Conservation (phyloP, 1,284 basidiomycete genomes). For the Vanrija sp. region DNA sequence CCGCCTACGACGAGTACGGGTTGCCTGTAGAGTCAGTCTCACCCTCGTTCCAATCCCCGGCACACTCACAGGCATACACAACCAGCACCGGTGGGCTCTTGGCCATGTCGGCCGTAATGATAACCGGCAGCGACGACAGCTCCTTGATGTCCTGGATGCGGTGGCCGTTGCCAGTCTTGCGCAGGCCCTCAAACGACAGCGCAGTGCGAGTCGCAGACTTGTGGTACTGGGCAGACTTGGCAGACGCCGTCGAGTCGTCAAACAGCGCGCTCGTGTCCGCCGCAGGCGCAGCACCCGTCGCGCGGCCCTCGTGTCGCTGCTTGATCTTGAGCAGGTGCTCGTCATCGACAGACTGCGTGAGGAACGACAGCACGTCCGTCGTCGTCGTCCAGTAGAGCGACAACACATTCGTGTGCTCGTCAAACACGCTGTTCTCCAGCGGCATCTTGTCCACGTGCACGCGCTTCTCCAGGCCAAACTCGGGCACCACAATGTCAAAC, state of each 20-base stretch:
- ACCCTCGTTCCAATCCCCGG: background rate
- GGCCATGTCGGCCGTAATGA: conserved; percentile 85
- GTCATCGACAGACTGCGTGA: conserved; percentile 84
- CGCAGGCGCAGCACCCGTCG: conserved; percentile 58
- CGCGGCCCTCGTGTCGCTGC: conserved; percentile 76
- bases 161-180: conserved; percentile 65
- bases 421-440: conserved; percentile 91
- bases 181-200: conserved; percentile 75
- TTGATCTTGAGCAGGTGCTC: conserved; percentile 89
- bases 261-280: conserved; percentile 80
- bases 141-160: conserved; percentile 89
- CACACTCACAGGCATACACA: conserved; percentile 41
- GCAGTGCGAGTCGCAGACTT: conserved; percentile 65
- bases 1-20: background rate
- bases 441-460: conserved; percentile 99
- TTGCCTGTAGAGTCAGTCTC: background rate
- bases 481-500: conserved; percentile 83
- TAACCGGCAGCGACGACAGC: conserved; percentile 84
- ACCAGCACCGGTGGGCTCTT: conserved; percentile 93
- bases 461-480: conserved; percentile 96
- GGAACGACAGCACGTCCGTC: conserved; percentile 86
- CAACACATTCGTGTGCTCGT: conserved; percentile 83
- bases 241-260: conserved; percentile 65
- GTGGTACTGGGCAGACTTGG: conserved; percentile 66
- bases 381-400: conserved; percentile 66